These are phyloP conservation scores for Ilyonectria sp. DNA, from an alignment of 2,329 filamentous ascomycete genomes.

Conservation along the genomic window DNA sequence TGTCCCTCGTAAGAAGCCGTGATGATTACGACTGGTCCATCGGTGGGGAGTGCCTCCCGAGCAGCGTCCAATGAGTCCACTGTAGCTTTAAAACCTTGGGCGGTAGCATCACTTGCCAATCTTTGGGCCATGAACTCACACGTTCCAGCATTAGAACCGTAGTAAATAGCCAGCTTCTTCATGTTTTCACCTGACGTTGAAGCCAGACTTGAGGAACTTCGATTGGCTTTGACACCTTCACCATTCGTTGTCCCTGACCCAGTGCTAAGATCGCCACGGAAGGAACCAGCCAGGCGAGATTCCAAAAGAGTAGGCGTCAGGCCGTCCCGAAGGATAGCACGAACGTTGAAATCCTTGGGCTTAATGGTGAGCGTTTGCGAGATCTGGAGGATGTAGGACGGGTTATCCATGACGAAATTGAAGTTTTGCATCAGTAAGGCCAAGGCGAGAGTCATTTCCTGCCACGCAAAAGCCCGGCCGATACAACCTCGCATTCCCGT, in stretches of 20 bases:
- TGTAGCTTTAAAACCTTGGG: conserved; percentile 71
- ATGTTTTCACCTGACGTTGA: conserved; percentile 29
- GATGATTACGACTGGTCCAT: conserved; percentile 77
- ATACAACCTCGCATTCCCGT: conserved; percentile 81
- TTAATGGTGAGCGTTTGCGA: conserved; percentile 74
- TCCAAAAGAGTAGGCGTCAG: conserved; percentile 64
- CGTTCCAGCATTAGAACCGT: conserved; percentile 82
- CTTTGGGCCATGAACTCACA: conserved; percentile 79
- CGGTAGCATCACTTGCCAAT: conserved; percentile 70
- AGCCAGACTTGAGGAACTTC: neutral
- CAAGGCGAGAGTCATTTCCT: conserved; percentile 76
- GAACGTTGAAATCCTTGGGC: conserved; percentile 75
- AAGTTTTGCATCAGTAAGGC: conserved; percentile 80
- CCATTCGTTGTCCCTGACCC: conserved; percentile 5
- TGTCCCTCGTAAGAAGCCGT: conserved; percentile 82
- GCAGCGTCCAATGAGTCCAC: neutral
- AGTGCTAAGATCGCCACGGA: conserved; percentile 18
- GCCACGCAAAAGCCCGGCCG: conserved; percentile 81
- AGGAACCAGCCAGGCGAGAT: conserved; percentile 54
- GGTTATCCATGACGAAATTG: conserved; percentile 72
- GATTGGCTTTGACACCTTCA: neutral
- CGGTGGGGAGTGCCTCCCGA: conserved; percentile 72
- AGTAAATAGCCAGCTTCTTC: conserved; percentile 74
- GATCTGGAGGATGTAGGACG: conserved; percentile 69
- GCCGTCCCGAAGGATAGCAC: conserved; percentile 67